Base-by-base conservation (phyloP, 2,329 filamentous ascomycete species). In the Neocucurbitaria cava region DNA sequence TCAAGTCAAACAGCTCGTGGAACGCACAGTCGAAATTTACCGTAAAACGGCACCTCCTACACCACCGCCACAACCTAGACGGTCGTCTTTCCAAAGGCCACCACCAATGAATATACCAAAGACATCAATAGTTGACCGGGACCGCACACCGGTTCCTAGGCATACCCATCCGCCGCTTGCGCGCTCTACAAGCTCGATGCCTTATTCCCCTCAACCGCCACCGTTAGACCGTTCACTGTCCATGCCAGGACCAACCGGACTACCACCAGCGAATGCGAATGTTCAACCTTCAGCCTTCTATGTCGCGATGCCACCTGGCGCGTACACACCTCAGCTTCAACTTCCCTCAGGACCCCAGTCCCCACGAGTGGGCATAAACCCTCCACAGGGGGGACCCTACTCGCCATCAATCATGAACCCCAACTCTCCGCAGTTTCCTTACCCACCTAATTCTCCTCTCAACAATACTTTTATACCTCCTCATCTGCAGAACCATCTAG, bases 1-100 rank as follows among this genome's bases (percentile, higher is more conserved):
- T 8, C 65, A 76, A 60, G 60, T 77, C 24, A 67, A 73, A 35
- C 57, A 52, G 5, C 71, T 77, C 8, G 74, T 77, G 3, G 74
- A 77, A 55, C 67, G 73, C n/a, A 76, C 74, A 1, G 72, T 76
- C 3, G 70, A 75, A 20, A 63, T 76, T 3, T 76, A 71, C 33
- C 68, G 73, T 10, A 62, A 68, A 39, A 69, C 49, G 23, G 58
- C 62, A 40, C 57, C 64, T 31, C 54, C 46, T n/a, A 54, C 58
- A 24, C 46, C 54, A 9, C 55, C 49, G 23, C 52, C 67, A 45
- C 52, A 53, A 9, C 39, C 41, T 8, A 52, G 58, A 39, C 62
- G 61, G 30, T 58, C 62, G 1, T 70, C 72, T 7, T 70, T 66
- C 45, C 60, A 69, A 7, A 63, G 60, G n/a, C 58, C 59, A 21